Conservation (phyloP, 495 filamentous ascomycete species). For the Penicillium dipodomyicola region DNA sequence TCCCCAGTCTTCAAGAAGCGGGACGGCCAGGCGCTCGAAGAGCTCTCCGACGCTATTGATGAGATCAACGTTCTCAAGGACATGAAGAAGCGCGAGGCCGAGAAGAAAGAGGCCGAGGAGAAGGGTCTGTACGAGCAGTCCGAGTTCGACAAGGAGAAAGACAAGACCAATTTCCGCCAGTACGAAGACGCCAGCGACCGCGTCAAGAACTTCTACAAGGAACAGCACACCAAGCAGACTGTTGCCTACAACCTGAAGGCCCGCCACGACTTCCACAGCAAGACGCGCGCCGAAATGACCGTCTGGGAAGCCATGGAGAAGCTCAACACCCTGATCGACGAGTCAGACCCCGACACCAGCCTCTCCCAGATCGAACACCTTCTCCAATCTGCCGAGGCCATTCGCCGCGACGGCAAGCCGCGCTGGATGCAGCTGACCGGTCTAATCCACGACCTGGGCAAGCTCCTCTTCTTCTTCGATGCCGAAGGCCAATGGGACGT, state of each 20-base stretch:
- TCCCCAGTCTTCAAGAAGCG: slow-evolving; percentile 39
- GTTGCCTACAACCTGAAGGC: slow-evolving; percentile 79
- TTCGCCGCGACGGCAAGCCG: slow-evolving; percentile 83
- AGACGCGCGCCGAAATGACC: slow-evolving; percentile 69
- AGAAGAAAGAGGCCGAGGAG: slow-evolving; percentile 37
- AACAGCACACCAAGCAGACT: slow-evolving; percentile 82
- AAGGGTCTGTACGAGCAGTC: slow-evolving; percentile 60
- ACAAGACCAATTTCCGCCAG: slow-evolving; percentile 78
- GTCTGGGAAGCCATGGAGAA: slow-evolving; percentile 90
- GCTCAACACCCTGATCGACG: slow-evolving; percentile 83
- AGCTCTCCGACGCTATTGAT: slow-evolving; percentile 76
- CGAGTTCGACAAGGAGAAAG: slow-evolving; percentile 70
- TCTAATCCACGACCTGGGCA: slow-evolving; percentile 87
- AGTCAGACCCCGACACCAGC: slow-evolving; percentile 82
- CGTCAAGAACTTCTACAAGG: slow-evolving; percentile 78
- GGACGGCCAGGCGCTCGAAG: slow-evolving; percentile 73
- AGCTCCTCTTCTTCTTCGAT: slow-evolving; percentile 80
- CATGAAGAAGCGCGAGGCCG: slow-evolving; percentile 37
- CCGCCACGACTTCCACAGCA: slow-evolving; percentile 65
- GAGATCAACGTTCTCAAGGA: slow-evolving; percentile 74
- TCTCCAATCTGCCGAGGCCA: slow-evolving; percentile 81
- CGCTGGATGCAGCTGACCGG: slow-evolving; percentile 90
- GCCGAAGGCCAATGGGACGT: slow-evolving; percentile 89
- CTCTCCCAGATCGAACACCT: slow-evolving; percentile 87
- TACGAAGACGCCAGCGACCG: slow-evolving; percentile 76